Evolutionary conservation across 805 yeast genomes (phyloP), one percentile per base, ranked within the genome.

Genomic region (Myxozyma neglecta): DNA sequence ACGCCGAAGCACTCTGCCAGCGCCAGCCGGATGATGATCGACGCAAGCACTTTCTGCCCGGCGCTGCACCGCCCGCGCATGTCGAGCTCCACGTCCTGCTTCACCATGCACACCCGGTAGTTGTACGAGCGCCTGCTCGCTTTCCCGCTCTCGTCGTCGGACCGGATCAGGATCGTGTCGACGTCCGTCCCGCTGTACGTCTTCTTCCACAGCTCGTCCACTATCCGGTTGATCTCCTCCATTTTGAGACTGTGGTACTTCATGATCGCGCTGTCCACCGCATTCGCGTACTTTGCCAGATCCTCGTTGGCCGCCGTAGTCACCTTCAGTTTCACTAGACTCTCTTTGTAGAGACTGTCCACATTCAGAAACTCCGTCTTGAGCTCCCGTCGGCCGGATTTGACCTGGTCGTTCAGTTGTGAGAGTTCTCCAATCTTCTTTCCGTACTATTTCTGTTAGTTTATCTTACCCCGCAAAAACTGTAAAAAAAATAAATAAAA

Each of bases 11-110:
- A 90, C 74, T 94, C 98, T 1, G 98, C 94, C 52, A 94, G 77
- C 0, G 97, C 97, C 59, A 94, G 76, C 58, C 99, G 80, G 59
- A 94, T 93, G 37, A 94, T 85, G 52, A 94, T 92, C 44, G 96
- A 87, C 0, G 98, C 97, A 50, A 94, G 75, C 4, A 94, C 97
- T 70, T 91, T 90, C 74, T 94, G 99, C 0, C 99, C 99, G 0
- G 99, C 98, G 1, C 97, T 90, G 73, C 99, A 94, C 60, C 99
- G 78, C 0, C 99, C 99, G 64, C 99, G 82, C 99, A 94, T 94
- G 72, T 94, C 99, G 52, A 94, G 77, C 73, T 94, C 98, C 0
- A 86, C 88, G 61, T 89, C 93, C 70, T 88, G 90, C 72, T 94
- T 94, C 61, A 86, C 85, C 99, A 94, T 94, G 24, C 92, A 96